Base-by-base conservation (phyloP, 2,329 filamentous ascomycete species). In the Colletotrichum tamarilloi region DNA sequence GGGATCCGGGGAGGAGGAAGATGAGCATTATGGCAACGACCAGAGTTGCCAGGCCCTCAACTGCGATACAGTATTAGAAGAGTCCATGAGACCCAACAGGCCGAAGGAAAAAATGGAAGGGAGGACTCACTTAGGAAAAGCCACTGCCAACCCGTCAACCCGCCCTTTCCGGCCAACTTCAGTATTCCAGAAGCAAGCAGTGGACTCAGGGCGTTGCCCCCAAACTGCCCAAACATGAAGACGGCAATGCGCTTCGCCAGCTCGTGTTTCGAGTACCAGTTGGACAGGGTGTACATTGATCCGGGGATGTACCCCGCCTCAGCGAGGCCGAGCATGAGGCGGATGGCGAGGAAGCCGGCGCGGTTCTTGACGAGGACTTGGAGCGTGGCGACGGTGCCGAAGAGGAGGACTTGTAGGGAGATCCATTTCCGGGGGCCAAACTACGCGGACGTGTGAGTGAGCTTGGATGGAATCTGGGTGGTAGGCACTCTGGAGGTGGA, bases 201-300 rank as follows among this genome's bases (percentile, higher is more conserved):
- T 0, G 86, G 85, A 30, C 84, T 86, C 1, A 88, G 80, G 0
- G 87, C 86, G 26, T 86, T 86, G 0, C 86, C 87, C 0, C 86
- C 83, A 71, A 88, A 87, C 83, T 88, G 88, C 11, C 87, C 87
- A 56, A 89, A 87, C 77, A 88, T 89, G 70, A 89, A 85, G 0
- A 88, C 76, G 1, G 87, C 85, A 7, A 88, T 83, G 19, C 87
- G 80, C 65, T 84, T 84, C 0, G 85, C 84, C 1, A 87, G 78
- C 71, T 88, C 86, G 1, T 79, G 76, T 52, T 82, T 83, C 0
- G 81, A 84, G 68, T 89, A 89, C 86, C 86, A 89, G 1, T 83
- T 87, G 0, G 87, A 87, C 4, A 89, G 78, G 0, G 86, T 88
- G 69, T 87, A 89, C 11, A 88, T 84, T 0, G 85, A 83, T 0